Base-by-base conservation (phyloP, 768 basidiomycete genomes). In the Psilocybe subaeruginosa region DNA sequence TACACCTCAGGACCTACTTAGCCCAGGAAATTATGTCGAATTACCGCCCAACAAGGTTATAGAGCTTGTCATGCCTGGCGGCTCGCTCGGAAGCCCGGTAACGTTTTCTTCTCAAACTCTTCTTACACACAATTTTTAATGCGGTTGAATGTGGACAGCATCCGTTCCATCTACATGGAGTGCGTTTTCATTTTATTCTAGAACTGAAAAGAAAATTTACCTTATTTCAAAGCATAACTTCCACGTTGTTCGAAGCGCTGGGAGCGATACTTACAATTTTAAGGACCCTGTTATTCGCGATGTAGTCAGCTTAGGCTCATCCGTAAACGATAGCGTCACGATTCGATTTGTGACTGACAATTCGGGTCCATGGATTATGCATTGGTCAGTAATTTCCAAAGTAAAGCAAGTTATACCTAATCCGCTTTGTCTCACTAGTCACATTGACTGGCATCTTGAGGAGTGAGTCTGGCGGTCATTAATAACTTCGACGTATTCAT, bases 301-400 rank as follows among this genome's bases (percentile, higher is more conserved):
- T 59, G 77, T 78, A 2, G 77, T 78, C 19, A 73, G 69, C 31
- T 70, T 69, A 27, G 76, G 77, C n/a, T 17, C 4, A 37, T n/a
- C 31, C 19, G 31, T 62, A 1, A 64, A 62, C 8, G 78, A 80
- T 61, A 75, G 76, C 23, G 79, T 82, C 27, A 82, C 81, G 8
- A 78, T 90, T 48, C 79, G 86, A 41, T 89, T 86, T 74, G 68
- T 71, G 23, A 84, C 88, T 1, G 85, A 90, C 69, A 90, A 89
- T 73, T 77, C 86, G 14, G 87, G 86, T 14, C 82, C 82, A 23
- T 86, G 85, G 80, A 68, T 76, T 46, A 52, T 76, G 56, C 56
- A 57, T 35, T 49, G 56, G 56, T 57, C 8, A 5, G 50, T 51
- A 23, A 23, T 23, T 23, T 23, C 23, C 23, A 23, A 23, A 2